These are phyloP conservation scores for Echites panduratus DNA, from an alignment of 257 asterid species.

Conservation along the genomic window DNA sequence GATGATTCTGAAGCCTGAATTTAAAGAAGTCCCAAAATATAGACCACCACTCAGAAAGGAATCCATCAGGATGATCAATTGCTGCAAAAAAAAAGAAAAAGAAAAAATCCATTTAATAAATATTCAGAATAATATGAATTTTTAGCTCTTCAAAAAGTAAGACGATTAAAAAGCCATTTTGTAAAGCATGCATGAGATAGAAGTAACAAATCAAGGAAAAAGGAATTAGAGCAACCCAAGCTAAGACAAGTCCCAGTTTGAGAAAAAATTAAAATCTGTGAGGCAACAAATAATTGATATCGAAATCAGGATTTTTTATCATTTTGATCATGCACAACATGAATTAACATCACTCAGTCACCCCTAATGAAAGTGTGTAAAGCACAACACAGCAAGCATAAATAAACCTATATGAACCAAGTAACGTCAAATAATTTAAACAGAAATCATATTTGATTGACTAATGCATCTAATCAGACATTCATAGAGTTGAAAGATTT, in stretches of 20 bases:
- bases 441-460: no score
- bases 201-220: not conserved
- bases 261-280: no score
- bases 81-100: conserved; percentile 9
- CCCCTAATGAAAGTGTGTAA: not conserved
- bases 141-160: not conserved
- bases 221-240: not conserved
- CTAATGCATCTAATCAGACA: not conserved
- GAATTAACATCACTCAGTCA: not conserved
- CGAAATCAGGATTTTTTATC: not conserved
- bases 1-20: not conserved
- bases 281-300: not conserved
- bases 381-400: no score
- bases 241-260: not conserved
- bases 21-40: conserved; percentile 30
- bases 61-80: conserved; percentile 31
- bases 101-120: not conserved
- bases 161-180: not conserved
- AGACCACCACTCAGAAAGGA: conserved; percentile 49
- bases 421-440: not conserved
- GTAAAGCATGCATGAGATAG: not conserved
- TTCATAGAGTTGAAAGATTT: not conserved
- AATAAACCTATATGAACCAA: no score
- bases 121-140: not conserved
- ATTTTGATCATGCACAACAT: not conserved